Evolutionary conservation across 2,329 filamentous ascomycete species (phyloP).

Genomic region (Aspergillus eucalypticola): DNA sequence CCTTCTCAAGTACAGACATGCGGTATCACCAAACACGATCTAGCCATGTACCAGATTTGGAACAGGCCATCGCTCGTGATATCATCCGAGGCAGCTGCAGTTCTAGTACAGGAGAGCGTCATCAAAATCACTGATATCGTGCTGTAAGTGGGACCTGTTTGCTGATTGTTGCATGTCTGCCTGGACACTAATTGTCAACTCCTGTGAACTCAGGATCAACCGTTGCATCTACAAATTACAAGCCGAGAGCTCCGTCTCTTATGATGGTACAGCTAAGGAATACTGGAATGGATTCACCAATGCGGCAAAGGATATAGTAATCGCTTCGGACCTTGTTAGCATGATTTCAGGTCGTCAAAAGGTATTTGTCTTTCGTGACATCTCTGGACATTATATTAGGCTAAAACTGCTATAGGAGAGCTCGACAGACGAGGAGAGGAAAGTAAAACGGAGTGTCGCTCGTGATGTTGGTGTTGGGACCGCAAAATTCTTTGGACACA

Average conservation of each 20-base stretch:
- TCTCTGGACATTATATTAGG: no score
- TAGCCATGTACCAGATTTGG: conserved; percentile 3
- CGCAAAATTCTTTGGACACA: neutral
- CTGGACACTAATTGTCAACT: neutral
- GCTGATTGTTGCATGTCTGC: neutral
- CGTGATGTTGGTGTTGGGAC: neutral
- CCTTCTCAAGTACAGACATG: neutral
- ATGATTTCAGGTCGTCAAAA: neutral
- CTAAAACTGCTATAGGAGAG: neutral
- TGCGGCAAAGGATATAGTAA: neutral
- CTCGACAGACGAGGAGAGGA: neutral
- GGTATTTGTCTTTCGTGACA: neutral
- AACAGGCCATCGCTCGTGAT: neutral
- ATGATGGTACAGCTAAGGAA: neutral
- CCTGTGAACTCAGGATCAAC: neutral
- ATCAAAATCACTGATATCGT: neutral
- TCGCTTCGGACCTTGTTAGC: conserved; percentile 1
- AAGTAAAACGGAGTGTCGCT: neutral
- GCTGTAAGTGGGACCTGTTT: neutral
- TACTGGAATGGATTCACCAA: neutral
- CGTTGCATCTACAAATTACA: neutral
- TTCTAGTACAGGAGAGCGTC: neutral
- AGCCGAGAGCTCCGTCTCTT: neutral
- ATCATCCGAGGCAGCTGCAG: neutral
- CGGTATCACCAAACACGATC: neutral